phyloP scores from a whole-genome alignment of 441 rosid species.

The Populus tomentosa region DNA sequence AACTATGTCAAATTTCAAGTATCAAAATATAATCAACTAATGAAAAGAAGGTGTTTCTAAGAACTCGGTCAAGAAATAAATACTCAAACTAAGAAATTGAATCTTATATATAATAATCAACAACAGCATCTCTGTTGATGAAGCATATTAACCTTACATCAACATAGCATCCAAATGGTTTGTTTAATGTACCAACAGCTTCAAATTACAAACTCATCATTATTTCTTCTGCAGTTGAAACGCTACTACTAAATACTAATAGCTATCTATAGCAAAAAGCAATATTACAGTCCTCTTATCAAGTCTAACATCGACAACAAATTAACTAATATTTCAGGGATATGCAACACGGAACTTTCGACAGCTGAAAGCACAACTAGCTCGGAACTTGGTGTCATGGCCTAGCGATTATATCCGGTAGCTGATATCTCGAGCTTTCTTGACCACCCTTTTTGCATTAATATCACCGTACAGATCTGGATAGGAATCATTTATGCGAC shows the following conservation, averaged over 20 bases:
- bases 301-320: not conserved
- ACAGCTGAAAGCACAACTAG: not conserved
- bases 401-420: not conserved
- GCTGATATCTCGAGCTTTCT: not conserved
- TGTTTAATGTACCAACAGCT: not conserved
- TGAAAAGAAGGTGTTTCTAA: no score
- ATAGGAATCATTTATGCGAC: not conserved
- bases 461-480: not conserved
- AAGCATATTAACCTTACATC: not conserved
- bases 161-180: not conserved
- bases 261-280: not conserved
- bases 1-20: no score
- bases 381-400: not conserved
- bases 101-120: no score
- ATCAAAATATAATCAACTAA: no score
- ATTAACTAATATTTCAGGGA: not conserved
- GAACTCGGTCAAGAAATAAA: no score
- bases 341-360: not conserved
- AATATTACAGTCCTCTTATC: not conserved
- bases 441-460: not conserved
- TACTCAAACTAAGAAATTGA: no score
- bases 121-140: not conserved
- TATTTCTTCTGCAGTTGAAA: not conserved
- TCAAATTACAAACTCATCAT: not conserved
- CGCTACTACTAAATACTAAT: not conserved